phyloP scores from a whole-genome alignment of 805 yeast genomes.

The Jamesozyma gamospora region DNA sequence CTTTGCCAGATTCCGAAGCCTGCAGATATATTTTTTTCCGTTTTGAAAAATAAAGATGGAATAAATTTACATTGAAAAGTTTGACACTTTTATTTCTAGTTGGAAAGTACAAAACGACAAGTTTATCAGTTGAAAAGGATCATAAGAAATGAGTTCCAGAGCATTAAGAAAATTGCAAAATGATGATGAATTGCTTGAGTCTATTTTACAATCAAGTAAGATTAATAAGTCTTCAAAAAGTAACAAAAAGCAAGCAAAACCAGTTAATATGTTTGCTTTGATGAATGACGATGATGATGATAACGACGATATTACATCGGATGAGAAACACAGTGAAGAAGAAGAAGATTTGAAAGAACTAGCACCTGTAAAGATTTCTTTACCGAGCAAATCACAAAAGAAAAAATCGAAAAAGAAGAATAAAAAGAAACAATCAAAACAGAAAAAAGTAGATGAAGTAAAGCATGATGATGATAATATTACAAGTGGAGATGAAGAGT shows the following conservation, averaged over 20 bases:
- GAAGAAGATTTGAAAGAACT: conserved; percentile 2
- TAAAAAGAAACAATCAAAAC: conserved; percentile 16
- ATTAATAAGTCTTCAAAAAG: background rate
- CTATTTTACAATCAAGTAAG: conserved; percentile 10
- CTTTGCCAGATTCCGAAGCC: background rate
- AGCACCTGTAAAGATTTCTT: background rate
- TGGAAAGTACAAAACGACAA: too few species aligned
- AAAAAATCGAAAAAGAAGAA: conserved; percentile 19
- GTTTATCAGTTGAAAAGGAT: too few species aligned
- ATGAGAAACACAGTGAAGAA: conserved; percentile 6
- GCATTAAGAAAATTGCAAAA: conserved; percentile 29
- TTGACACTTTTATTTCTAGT: too few species aligned
- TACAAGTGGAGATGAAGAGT: conserved; percentile 36
- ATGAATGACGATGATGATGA: conserved; percentile 18
- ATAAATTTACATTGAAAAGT: too few species aligned
- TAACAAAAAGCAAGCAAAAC: conserved; percentile 3
- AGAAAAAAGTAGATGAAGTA: conserved; percentile 12
- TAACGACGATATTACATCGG: conserved; percentile 8
- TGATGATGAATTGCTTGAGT: conserved; percentile 21
- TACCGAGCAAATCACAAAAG: conserved; percentile 13
- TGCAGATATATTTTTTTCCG: too few species aligned
- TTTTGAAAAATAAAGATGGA: too few species aligned
- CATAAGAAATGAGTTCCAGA: conserved; percentile 26
- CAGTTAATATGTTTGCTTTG: conserved; percentile 21
- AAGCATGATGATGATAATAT: conserved; percentile 10